Percentiles rank a stretch among this genome's conserved stretches.
Conservation (phyloP, 2,329 filamentous ascomycete genomes). For the Pseudofabraea citricarpa region DNA sequence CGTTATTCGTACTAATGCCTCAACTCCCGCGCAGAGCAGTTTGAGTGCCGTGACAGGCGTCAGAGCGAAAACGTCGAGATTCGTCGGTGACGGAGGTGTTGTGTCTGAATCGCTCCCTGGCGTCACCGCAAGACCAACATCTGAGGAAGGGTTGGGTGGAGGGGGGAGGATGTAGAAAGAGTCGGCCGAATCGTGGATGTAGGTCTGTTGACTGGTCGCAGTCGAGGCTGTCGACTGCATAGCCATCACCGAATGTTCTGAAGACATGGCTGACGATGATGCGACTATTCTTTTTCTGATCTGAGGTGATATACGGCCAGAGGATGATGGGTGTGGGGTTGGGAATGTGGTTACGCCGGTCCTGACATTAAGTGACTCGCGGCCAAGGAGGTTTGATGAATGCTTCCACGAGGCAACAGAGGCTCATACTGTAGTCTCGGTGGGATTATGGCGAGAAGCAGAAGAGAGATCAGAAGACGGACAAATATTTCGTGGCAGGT, state of each 20-base stretch:
- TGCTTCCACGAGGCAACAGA: background rate
- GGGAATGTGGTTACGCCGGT: too few species aligned
- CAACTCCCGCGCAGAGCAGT: constrained; percentile 68
- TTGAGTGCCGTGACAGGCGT: constrained; percentile 71
- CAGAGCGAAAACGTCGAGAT: constrained; percentile 68
- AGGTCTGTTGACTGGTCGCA: background rate
- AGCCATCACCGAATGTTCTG: background rate
- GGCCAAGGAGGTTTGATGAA: constrained; percentile 1
- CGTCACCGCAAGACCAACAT: constrained; percentile 21
- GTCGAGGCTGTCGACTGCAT: background rate
- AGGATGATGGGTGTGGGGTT: background rate
- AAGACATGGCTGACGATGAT: background rate
- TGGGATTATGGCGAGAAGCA: background rate
- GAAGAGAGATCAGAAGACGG: background rate
- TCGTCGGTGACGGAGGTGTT: constrained; percentile 29
- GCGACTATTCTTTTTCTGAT: background rate
- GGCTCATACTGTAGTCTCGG: constrained; percentile 1
- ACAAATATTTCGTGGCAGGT: background rate
- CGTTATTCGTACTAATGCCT: constrained; percentile 65
- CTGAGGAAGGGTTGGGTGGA: constrained; percentile 25
- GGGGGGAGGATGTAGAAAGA: constrained; percentile 22
- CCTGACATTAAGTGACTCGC: background rate
- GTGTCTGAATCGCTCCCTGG: constrained; percentile 18
- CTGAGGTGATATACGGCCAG: background rate
- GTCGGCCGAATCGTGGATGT: constrained; percentile 28